phyloP scores from a whole-genome alignment of 805 yeast species.

The Saccharomycopsis fibuligera region DNA sequence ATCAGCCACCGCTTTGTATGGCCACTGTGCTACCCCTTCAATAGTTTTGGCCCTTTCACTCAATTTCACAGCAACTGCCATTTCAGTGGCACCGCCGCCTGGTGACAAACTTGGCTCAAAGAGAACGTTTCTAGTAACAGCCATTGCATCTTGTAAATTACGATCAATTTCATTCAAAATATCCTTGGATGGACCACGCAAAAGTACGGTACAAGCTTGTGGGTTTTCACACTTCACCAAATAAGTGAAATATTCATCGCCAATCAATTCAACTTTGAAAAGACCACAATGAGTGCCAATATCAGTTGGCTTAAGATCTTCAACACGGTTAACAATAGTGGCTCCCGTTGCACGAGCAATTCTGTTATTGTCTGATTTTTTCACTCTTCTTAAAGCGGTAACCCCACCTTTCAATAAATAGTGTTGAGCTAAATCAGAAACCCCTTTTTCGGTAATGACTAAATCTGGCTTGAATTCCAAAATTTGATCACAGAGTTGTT shows the following conservation, averaged over 20 bases:
- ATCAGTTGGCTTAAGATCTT: slow-evolving; percentile 87
- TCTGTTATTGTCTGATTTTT: slow-evolving; percentile 93
- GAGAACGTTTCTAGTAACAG: slow-evolving; percentile 91
- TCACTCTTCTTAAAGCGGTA: slow-evolving; percentile 87
- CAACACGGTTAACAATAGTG: slow-evolving; percentile 90
- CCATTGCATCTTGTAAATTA: slow-evolving; percentile 97
- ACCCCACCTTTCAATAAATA: slow-evolving; percentile 89
- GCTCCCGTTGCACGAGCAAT: slow-evolving; percentile 98
- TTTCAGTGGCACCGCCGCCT: slow-evolving; percentile 99
- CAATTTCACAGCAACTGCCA: slow-evolving; percentile 89
- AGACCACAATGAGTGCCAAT: slow-evolving; percentile 85
- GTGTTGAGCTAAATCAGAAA: slow-evolving; percentile 95
- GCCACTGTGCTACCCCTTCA: slow-evolving; percentile 97
- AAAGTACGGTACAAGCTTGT: slow-evolving; percentile 84
- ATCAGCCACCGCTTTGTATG: slow-evolving; percentile 97
- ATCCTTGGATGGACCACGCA: slow-evolving; percentile 96
- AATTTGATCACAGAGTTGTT: slow-evolving; percentile 76
- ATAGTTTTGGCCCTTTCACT: slow-evolving; percentile 86
- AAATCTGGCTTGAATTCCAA: slow-evolving; percentile 84
- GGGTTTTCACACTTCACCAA: slow-evolving; percentile 77
- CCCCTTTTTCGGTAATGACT: slow-evolving; percentile 97
- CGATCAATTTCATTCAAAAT: slow-evolving; percentile 94
- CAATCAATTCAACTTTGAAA: slow-evolving; percentile 90
- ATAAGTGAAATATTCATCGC: slow-evolving; percentile 93
- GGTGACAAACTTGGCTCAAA: slow-evolving; percentile 93